phyloP scores from a whole-genome alignment of 192 early-diverging fungal species.

The Tieghemiomyces parasiticus region DNA sequence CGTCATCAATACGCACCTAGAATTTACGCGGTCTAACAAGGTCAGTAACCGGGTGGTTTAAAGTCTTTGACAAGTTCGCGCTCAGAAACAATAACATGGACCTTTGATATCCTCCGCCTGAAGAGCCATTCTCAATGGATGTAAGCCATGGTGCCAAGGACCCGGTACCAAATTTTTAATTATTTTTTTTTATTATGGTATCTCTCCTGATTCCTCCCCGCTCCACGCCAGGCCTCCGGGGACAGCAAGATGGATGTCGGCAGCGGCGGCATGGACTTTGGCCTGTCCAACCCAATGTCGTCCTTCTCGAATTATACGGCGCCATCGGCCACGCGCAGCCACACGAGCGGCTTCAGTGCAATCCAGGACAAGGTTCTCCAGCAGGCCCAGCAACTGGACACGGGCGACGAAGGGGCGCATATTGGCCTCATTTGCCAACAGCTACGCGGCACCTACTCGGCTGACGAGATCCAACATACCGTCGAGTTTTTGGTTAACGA shows the following conservation, averaged over 20 bases:
- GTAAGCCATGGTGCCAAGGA: no score
- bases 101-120: no score
- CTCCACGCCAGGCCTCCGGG: no score
- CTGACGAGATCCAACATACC: constrained; percentile 15
- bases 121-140: no score
- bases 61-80: no score
- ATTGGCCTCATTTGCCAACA: constrained; percentile 24
- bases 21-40: constrained; percentile 28
- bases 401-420: constrained; percentile 26
- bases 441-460: constrained; percentile 20
- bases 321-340: not conserved
- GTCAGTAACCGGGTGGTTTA: constrained; percentile 14
- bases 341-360: not conserved
- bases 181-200: no score
- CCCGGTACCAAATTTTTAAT: no score
- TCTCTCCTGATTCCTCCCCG: no score
- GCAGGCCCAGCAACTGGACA: constrained; percentile 10
- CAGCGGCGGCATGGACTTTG: constrained; percentile 13
- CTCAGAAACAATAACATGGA: no score
- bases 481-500: constrained; percentile 40
- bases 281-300: constrained; percentile 6
- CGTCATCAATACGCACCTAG: constrained; percentile 45
- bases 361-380: constrained; percentile 3
- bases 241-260: no score
- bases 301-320: not conserved